phyloP scores from a whole-genome alignment of 75 land plant species.

The Sequoia sempervirens region DNA sequence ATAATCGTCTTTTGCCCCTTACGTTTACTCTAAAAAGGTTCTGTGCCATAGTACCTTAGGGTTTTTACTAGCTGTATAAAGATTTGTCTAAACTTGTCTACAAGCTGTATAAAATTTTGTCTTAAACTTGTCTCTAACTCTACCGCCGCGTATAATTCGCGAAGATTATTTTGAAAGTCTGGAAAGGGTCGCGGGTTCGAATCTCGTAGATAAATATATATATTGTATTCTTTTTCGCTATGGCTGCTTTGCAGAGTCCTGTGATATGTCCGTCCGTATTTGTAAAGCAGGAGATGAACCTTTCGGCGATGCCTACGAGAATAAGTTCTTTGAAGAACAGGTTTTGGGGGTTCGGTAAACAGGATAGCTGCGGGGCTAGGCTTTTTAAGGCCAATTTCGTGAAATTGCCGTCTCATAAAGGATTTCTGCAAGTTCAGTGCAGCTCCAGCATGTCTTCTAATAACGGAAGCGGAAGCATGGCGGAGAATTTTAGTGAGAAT shows the following conservation, averaged over 20 bases:
- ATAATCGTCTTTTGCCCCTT: not conserved
- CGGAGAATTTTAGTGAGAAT: constrained; percentile 66
- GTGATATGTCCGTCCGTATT: constrained; percentile 35
- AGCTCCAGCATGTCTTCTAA: constrained; percentile 63
- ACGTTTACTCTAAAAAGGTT: not conserved
- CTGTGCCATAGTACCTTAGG: not conserved
- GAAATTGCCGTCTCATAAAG: not conserved
- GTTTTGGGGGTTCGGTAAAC: constrained; percentile 18
- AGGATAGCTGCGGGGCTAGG: not conserved
- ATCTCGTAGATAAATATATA: not conserved
- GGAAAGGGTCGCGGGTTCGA: not conserved
- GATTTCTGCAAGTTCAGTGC: constrained; percentile 18
- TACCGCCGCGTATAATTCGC: not conserved
- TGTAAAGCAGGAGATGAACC: constrained; percentile 19
- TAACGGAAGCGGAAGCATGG: constrained; percentile 76
- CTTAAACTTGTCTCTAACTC: not conserved
- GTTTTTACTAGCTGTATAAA: not conserved
- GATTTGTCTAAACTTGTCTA: not conserved
- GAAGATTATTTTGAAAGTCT: not conserved
- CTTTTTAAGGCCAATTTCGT: not conserved
- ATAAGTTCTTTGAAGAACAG: constrained; percentile 15
- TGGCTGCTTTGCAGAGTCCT: constrained; percentile 41
- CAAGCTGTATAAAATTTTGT: not conserved
- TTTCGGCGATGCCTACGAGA: constrained; percentile 8
- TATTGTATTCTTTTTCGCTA: not conserved